These are phyloP conservation scores for Gnaphalium uliginosum DNA, from an alignment of 129 eudicot species.

Conservation along the genomic window DNA sequence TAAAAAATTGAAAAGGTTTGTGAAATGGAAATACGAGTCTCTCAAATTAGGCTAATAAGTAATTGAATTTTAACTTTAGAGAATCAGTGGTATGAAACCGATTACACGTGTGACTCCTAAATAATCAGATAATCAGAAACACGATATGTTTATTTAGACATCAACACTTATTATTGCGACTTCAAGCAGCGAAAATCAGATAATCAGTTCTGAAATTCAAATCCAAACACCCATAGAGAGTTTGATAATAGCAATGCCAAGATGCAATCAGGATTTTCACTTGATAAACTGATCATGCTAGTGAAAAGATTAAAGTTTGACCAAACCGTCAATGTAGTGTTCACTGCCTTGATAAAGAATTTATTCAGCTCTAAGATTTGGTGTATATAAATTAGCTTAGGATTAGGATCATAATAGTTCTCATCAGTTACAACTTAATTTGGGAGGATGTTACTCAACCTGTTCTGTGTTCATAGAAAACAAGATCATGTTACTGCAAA, in stretches of 20 bases:
- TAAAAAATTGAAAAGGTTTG: background rate
- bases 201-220: background rate
- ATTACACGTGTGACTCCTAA: background rate
- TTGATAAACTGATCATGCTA: background rate
- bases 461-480: no score
- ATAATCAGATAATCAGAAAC: background rate
- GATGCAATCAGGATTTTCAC: background rate
- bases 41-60: background rate
- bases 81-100: background rate
- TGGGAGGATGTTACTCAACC: no score
- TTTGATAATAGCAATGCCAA: background rate
- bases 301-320: background rate
- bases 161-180: background rate
- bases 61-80: background rate
- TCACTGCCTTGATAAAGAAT: background rate
- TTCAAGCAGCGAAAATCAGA: background rate
- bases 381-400: no score
- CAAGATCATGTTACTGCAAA: no score
- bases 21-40: background rate
- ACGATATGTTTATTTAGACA: background rate
- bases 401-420: no score
- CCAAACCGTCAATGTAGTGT: background rate
- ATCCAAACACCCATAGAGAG: background rate
- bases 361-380: no score
- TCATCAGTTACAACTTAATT: no score